Conservation (phyloP, 2,329 filamentous ascomycete species). For the Cladobotryum mycophilum region DNA sequence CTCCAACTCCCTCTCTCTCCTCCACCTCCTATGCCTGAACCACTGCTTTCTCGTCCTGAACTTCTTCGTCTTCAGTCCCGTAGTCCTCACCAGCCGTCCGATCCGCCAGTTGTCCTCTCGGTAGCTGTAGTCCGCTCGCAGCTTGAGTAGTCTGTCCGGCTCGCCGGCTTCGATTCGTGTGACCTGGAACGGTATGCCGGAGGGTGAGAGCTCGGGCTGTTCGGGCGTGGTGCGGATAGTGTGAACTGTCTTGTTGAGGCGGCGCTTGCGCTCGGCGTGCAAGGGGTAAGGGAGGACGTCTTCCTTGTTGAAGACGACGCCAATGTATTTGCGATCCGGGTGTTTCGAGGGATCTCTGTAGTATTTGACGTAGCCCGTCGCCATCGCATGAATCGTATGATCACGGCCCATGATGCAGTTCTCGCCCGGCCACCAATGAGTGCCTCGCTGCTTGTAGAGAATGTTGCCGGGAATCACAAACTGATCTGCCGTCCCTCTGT, state of each 20-base stretch:
- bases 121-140: constrained; percentile 52
- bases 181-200: constrained; percentile 44
- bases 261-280: constrained; percentile 67
- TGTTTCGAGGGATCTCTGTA: constrained; percentile 82
- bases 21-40: constrained; percentile 39
- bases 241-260: constrained; percentile 63
- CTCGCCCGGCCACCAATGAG: constrained; percentile 89
- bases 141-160: constrained; percentile 42
- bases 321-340: constrained; percentile 88
- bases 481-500: constrained; percentile 55
- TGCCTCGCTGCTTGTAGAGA: constrained; percentile 93
- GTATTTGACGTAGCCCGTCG: constrained; percentile 90
- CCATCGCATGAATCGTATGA: constrained; percentile 86
- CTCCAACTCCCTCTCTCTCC: constrained; percentile 35
- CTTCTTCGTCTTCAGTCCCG: constrained; percentile 43
- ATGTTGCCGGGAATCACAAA: constrained; percentile 96
- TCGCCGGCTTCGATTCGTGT: constrained; percentile 36
- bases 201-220: constrained; percentile 39
- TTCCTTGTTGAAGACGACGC: constrained; percentile 77
- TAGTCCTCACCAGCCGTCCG: constrained; percentile 47
- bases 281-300: constrained; percentile 71
- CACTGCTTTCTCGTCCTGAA: constrained; percentile 45
- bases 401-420: constrained; percentile 94
- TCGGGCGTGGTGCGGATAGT: constrained; percentile 35
- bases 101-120: constrained; percentile 55